Evolutionary conservation across 352 stramenopile genomes (phyloP).

Genomic region (Phytophthora boehmeriae): DNA sequence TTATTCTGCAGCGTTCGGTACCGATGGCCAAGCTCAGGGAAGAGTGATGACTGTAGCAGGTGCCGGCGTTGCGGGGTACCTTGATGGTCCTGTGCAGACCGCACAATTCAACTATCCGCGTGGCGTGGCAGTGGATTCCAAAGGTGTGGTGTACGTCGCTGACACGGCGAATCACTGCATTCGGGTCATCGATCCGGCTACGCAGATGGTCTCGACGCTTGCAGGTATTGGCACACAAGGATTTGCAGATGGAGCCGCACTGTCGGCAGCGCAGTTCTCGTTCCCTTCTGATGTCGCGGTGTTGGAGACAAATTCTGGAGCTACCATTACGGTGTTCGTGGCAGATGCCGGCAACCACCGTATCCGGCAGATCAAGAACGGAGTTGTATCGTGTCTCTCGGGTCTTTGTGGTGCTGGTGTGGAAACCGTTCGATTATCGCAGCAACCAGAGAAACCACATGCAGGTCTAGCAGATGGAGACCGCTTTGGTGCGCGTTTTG

Average conservation of each 20-base stretch:
- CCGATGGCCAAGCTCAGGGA: constrained; percentile 84
- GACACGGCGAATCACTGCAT: constrained; percentile 96
- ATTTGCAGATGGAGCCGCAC: constrained; percentile 48
- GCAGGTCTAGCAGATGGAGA: constrained; percentile 91
- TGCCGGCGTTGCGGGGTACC: constrained; percentile 71
- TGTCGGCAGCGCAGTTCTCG: constrained; percentile 56
- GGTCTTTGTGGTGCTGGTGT: constrained; percentile 86
- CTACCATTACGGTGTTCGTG: constrained; percentile 61
- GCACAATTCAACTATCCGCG: constrained; percentile 92
- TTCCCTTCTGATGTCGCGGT: constrained; percentile 76
- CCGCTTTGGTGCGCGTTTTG: constrained; percentile 81
- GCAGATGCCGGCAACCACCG: constrained; percentile 86
- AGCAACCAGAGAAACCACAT: constrained; percentile 57
- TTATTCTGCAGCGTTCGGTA: constrained; percentile 34
- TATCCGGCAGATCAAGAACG: constrained; percentile 71
- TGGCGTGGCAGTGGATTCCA: constrained; percentile 91
- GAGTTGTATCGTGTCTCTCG: constrained; percentile 86
- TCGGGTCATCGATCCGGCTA: constrained; percentile 68
- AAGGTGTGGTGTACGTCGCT: constrained; percentile 93
- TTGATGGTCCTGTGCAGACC: constrained; percentile 59
- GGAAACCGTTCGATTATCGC: constrained; percentile 52
- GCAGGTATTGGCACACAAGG: constrained; percentile 59
- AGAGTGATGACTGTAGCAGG: constrained; percentile 91
- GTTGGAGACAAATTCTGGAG: constrained; percentile 40
- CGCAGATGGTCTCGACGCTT: constrained; percentile 54